Evolutionary conservation across 2,329 filamentous ascomycete species (phyloP), one percentile per base, ranked within the genome.

Genomic region (Dactylellina cionopaga): DNA sequence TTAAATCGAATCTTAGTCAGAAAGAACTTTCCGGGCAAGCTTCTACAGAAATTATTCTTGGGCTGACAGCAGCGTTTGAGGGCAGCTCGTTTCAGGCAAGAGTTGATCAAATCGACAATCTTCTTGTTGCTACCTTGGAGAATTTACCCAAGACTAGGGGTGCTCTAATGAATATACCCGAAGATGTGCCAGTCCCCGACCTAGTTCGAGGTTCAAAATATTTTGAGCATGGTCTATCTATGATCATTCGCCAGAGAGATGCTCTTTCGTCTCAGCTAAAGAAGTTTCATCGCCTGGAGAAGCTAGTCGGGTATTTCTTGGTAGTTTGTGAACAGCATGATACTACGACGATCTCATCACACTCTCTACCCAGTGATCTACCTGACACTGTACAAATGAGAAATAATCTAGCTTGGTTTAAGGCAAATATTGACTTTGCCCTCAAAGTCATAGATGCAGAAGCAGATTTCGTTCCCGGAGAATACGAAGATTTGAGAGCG

Each of bases 171-270:
- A 92, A 54, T 92, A 96, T 80, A 92, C 91, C 0, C 89, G 91
- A 35, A 3, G 96, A 99, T 75, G 82, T 99, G 37, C 96, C 90
- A 44, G 85, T 88, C 41, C 89, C 91, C 6, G 92, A 97, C 76
- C 86, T 95, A 5, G 85, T 86, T 41, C 86, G 93, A 77, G 93
- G 92, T 78, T 85, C 91, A 51, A 92, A 92, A 0, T 91, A 91
- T 75, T 83, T 97, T n/a, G 95, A 99, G 79, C 92, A 93, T 24
- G 84, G 97, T 69, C 82, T 98, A 27, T 85, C 89, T 69, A 81
- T 88, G n/a, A 79, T 86, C 0, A 78, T 91, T 10, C 80, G 82
- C 2, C 90, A 93, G 79, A 84, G 89, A 68, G 80, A 79, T 47
- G 80, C 81, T 4, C 81, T 89, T 31, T 80, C 82, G 41, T 75